Conservation (phyloP, 2,329 filamentous ascomycete species). For the Kalmusia sp. region DNA sequence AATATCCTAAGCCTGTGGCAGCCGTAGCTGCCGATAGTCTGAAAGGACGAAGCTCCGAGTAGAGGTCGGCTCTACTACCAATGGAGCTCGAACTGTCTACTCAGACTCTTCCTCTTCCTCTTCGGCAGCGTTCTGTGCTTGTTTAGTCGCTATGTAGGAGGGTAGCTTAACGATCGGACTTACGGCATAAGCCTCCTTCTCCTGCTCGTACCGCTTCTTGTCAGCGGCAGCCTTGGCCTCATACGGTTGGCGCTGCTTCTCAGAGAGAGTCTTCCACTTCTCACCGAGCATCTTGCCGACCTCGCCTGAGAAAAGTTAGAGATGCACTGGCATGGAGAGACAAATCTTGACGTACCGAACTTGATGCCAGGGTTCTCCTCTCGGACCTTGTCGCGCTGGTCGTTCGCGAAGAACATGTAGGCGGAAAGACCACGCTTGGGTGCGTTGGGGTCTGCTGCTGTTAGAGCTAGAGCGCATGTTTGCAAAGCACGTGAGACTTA, state of each 20-base stretch:
- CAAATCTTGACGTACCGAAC: conserved; percentile 70
- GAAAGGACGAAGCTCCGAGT: conserved; percentile 19
- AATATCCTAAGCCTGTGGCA: conserved; percentile 32
- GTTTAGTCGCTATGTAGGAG: conserved; percentile 19
- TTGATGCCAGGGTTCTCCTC: conserved; percentile 98
- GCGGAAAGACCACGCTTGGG: conserved; percentile 99
- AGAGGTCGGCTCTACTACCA: conserved; percentile 9
- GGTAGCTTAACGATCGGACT: conserved; percentile 13
- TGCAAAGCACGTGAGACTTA: conserved; percentile 42
- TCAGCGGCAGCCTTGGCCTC: conserved; percentile 95
- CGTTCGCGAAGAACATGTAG: conserved; percentile 99
- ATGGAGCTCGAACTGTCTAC: conserved; percentile 23
- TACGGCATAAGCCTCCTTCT: conserved; percentile 79
- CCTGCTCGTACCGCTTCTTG: conserved; percentile 99
- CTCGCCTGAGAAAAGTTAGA: conserved; percentile 68
- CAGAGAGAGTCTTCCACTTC: conserved; percentile 96
- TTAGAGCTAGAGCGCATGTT: neutral
- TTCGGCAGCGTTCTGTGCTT: conserved; percentile 33
- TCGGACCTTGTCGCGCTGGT: conserved; percentile 97
- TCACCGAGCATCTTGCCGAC: conserved; percentile 98
- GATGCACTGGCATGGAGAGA: neutral
- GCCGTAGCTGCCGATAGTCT: conserved; percentile 25
- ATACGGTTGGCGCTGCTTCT: conserved; percentile 91
- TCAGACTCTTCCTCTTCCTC: conserved; percentile 52
- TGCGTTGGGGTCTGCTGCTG: conserved; percentile 82